Base-by-base conservation (phyloP, 306 rosid species). In the Hippophae tibetana region DNA sequence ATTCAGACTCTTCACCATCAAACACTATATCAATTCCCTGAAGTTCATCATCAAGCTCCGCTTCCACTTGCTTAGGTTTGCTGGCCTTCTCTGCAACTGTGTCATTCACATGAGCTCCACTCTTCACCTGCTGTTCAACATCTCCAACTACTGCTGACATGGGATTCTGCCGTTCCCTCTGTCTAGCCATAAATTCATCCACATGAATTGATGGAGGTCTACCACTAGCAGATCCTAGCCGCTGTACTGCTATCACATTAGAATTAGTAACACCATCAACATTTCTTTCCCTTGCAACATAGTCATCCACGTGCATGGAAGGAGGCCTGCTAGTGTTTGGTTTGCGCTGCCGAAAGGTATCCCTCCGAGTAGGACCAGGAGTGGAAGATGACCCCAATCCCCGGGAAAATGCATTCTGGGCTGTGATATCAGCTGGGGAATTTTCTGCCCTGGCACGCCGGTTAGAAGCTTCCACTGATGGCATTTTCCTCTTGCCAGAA, bases 251-350 rank as follows among this genome's bases (percentile, higher is more conserved):
- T 72, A 92, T 88, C 57, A 88, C 95, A 60, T 88, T 81, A 58
- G 86, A 74, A 71, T 74, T 87, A 58, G 81, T 72, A 62, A 74
- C 85, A 62, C 85, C 85, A 6, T 92, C 98, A 50, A 82, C 84
- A 67, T 78, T 87, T 73, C 95, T 89, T 75, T 92, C 99, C 79
- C 99, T 83, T 3, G 99, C 99, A 68, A 88, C 90, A 53, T 86
- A 92, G 71, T 92, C 97, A 77, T 92, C 99, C 69, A 92, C 99
- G 57, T 92, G 99, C 97, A 88, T 92, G 72, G 99, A 92, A 53
- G 99, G 99, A 2, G 99, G 99, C 76, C 99, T 69, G 81, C 99
- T 92, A 64, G 97, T 92, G 81, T 92, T 92, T 54, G 99, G 99
- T 79, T 92, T 92, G 68, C 97, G 95, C 82, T 84, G 95, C 82